Percentiles rank a stretch among this genome's conserved stretches.
Evolutionary conservation across 345 rosid species (phyloP).

Genomic region (Capsella bursapastoris): DNA sequence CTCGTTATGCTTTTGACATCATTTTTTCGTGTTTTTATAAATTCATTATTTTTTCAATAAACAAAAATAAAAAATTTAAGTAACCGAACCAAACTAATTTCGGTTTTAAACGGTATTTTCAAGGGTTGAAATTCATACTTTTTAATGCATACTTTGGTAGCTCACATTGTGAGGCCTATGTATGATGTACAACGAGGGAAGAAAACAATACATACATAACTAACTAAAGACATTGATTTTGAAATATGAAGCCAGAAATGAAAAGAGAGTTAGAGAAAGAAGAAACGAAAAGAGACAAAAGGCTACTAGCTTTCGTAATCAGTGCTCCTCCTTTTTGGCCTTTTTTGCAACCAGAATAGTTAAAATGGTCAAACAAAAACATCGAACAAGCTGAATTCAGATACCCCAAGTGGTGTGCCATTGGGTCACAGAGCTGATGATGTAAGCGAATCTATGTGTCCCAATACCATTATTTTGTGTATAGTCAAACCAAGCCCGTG

Average conservation of each 20-base stretch:
- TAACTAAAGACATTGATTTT: not conserved
- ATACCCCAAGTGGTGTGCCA: conserved; percentile 15
- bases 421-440: conserved; percentile 31
- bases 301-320: conserved; percentile 27
- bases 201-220: not conserved
- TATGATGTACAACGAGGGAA: not conserved
- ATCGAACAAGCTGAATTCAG: conserved; percentile 32
- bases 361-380: conserved; percentile 32
- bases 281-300: conserved; percentile 19
- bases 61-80: no score
- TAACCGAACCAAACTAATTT: no score
- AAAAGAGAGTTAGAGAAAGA: conserved; percentile 9
- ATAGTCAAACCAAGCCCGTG: conserved; percentile 31
- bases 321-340: conserved; percentile 24
- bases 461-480: conserved; percentile 9
- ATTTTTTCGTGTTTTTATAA: no score
- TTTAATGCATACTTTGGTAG: not conserved
- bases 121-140: not conserved
- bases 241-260: not conserved
- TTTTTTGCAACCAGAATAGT: not conserved
- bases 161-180: not conserved
- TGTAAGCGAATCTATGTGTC: conserved; percentile 39
- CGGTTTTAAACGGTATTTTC: not conserved
- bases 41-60: no score
- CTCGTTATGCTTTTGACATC: no score